Conservation (phyloP, 148 eudicot genomes). For the Oxyria digyna region DNA sequence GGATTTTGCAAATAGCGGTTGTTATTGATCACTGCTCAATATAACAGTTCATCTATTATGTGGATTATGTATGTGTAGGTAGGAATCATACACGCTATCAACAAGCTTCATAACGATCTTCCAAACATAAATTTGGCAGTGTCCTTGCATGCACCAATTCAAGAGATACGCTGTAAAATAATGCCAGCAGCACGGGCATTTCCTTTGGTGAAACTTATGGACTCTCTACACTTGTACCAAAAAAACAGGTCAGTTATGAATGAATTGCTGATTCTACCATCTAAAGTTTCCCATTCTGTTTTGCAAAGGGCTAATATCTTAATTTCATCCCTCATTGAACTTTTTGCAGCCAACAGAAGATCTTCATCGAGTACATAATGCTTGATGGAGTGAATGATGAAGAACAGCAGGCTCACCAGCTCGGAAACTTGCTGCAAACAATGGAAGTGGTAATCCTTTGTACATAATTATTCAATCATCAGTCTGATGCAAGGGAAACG, state of each 20-base stretch:
- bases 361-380: conserved; percentile 97
- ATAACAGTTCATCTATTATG: neutral
- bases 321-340: neutral
- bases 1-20: too few relatives aligned
- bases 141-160: conserved; percentile 95
- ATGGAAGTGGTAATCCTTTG: conserved; percentile 58
- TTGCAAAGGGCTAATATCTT: neutral
- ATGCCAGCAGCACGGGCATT: conserved; percentile 99
- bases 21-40: neutral
- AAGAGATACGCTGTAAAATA: conserved; percentile 92
- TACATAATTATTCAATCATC: neutral
- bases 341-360: conserved; percentile 70
- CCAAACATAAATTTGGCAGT: conserved; percentile 87
- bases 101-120: conserved; percentile 62
- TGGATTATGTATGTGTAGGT: conserved; percentile 34
- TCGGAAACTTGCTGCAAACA: conserved; percentile 72
- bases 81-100: conserved; percentile 85
- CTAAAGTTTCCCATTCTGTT: neutral
- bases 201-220: conserved; percentile 88
- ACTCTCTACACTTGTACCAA: conserved; percentile 62
- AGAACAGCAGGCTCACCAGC: conserved; percentile 87
- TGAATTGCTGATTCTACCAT: neutral
- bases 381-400: conserved; percentile 94
- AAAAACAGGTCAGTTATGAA: conserved; percentile 39
- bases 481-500: neutral